Evolutionary conservation across 345 rosid species (phyloP), one percentile per base, ranked within the genome.

Genomic region (Hevea brasiliensis): DNA sequence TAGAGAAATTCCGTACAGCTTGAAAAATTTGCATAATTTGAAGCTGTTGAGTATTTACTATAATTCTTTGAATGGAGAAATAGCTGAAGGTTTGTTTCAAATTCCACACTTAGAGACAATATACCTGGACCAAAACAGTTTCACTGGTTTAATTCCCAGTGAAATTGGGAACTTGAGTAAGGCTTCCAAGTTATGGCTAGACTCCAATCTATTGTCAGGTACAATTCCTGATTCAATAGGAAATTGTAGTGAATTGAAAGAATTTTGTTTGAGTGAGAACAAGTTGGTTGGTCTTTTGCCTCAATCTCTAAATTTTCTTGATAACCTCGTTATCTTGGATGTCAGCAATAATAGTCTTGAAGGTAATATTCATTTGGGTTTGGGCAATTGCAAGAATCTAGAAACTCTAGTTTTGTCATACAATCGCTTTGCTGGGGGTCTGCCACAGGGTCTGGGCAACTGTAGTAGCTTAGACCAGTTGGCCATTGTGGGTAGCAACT

Each of bases 111-210:
- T 89, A 59, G 72, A 84, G 48, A 0, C 13, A 41, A 42, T 80
- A 12, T 76, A 73, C 74, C 55, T 90, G 76, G 68, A 83, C 62
- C 35, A 14, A 37, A 92, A 92, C 83, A 80, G 64, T 9, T 73
- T 92, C 0, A 87, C 45, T 51, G 89, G 97, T 71, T 75, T 83
- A 17, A 86, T 92, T 53, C 92, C 92, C 18, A 50, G 59, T 26
- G 87, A 80, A 74, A 70, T 88, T n/a, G 86, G 96, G 1, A 72
- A 84, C 37, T 67, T 81, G 82, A 82, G 73, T 61, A 74, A 87
- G 74, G 37, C 82, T 57, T 2, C n/a, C 40, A 64, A n/a, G 21
- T 72, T 92, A 1, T 71, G 80, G 75, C 23, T 87, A 48, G 65
- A 48, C 64, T 18, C 56, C 44, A 92, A 90, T 70, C 68, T 62